Conservation (phyloP, 805 yeast genomes). For the Teunomyces panamensis region DNA sequence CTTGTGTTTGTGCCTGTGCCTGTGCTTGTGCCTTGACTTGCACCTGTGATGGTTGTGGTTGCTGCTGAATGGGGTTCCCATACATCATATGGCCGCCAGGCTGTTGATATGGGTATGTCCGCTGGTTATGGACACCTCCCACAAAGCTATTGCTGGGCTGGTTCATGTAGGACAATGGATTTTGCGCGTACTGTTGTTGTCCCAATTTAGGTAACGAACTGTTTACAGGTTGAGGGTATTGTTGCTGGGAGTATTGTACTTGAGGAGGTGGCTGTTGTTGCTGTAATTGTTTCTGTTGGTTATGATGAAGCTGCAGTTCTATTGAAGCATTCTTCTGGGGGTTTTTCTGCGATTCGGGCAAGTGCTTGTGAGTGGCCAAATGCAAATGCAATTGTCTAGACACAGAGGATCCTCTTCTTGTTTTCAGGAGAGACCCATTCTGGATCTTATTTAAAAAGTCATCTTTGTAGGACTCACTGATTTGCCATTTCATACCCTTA, state of each 20-base stretch:
- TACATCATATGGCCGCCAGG: constrained; percentile 23
- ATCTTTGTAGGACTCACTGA: constrained; percentile 75
- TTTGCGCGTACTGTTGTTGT: constrained; percentile 19
- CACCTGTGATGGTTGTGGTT: constrained; percentile 7
- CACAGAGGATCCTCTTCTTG: constrained; percentile 77
- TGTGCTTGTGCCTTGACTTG: constrained; percentile 1
- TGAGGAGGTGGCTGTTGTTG: constrained; percentile 9
- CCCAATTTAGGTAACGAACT: constrained; percentile 19
- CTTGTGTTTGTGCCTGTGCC: constrained; percentile 7
- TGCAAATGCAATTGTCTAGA: constrained; percentile 78
- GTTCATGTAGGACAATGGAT: constrained; percentile 19
- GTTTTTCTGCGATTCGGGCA: constrained; percentile 46
- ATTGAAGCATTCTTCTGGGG: constrained; percentile 17
- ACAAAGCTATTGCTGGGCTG: constrained; percentile 10
- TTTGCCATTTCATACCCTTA: constrained; percentile 99
- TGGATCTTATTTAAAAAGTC: constrained; percentile 82
- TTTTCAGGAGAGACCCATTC: constrained; percentile 69
- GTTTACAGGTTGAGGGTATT: constrained; percentile 14
- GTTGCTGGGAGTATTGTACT: constrained; percentile 4
- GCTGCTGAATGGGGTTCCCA: constrained; percentile 18
- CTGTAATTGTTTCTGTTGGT: constrained; percentile 15
- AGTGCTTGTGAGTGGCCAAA: constrained; percentile 53
- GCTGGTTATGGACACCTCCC: constrained; percentile 5
- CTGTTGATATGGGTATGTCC: constrained; percentile 14
- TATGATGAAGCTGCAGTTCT: constrained; percentile 16